A percentile compares a stretch with the other conserved stretches of the same genome.
phyloP scores from a whole-genome alignment of 495 filamentous ascomycete species.

The Margaritispora aquatica region DNA sequence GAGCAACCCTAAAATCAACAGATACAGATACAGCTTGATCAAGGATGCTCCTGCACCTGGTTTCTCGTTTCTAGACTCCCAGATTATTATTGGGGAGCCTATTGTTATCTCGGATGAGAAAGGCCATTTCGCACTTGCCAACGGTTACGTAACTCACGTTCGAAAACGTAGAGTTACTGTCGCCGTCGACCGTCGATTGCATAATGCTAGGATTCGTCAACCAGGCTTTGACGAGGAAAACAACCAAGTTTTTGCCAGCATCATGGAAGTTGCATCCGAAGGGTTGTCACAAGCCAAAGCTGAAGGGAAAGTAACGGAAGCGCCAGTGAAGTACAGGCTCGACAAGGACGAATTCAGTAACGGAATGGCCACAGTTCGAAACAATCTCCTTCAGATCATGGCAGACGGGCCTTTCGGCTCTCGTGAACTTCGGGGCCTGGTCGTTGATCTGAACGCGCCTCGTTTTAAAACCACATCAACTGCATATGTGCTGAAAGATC shows the following conservation, averaged over 20 bases:
- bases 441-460: slow-evolving; percentile 67
- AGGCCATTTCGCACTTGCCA: slow-evolving; percentile 88
- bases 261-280: slow-evolving; percentile 73
- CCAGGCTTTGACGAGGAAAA: slow-evolving; percentile 63
- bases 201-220: slow-evolving; percentile 72
- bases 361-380: slow-evolving; percentile 90
- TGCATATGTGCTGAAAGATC: slow-evolving; percentile 48
- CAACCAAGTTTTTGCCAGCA: slow-evolving; percentile 84
- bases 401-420: slow-evolving; percentile 67
- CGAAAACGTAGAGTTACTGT: slow-evolving; percentile 70
- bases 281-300: slow-evolving; percentile 39
- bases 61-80: slow-evolving; percentile 85
- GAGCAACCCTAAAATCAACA: slow-evolving; percentile 75
- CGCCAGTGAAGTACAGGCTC: slow-evolving; percentile 68
- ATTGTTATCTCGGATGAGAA: slow-evolving; percentile 95
- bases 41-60: slow-evolving; percentile 51
- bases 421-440: slow-evolving; percentile 65
- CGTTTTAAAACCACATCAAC: slow-evolving; percentile 61
- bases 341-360: slow-evolving; percentile 99
- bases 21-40: slow-evolving; percentile 75
- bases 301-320: slow-evolving; percentile 38
- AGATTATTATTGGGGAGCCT: slow-evolving; percentile 83
- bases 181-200: slow-evolving; percentile 79
- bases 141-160: slow-evolving; percentile 80
- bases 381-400: slow-evolving; percentile 91